Evolutionary conservation across 768 basidiomycete species (phyloP).

Genomic region (Xerocomellus amylosporus): DNA sequence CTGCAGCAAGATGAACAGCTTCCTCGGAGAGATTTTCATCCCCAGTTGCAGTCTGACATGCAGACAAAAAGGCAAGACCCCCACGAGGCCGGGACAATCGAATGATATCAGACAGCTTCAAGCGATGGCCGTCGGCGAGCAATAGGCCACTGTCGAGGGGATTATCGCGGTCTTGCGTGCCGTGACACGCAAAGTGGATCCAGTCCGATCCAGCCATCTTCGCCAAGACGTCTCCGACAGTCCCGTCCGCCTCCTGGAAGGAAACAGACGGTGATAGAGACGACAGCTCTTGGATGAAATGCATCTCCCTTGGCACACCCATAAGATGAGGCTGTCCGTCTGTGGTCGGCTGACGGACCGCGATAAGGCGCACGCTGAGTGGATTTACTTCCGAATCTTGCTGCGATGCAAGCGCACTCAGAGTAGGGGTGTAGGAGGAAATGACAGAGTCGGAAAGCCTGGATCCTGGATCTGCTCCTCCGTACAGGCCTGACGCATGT

Average conservation of each 20-base stretch:
- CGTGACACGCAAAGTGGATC: no score
- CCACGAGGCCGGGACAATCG: slow-evolving; percentile 5
- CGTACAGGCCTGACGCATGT: background rate
- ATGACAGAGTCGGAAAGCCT: background rate
- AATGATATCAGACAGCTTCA: background rate
- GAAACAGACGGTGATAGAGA: no score
- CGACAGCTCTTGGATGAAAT: no score
- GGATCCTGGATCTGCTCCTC: background rate
- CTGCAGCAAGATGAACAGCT: no score
- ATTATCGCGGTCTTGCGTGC: slow-evolving; percentile 13
- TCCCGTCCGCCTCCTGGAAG: no score
- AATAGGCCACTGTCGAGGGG: slow-evolving; percentile 22
- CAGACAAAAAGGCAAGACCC: slow-evolving; percentile 25
- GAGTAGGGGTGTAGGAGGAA: slow-evolving; percentile 29
- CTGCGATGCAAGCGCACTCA: slow-evolving; percentile 14
- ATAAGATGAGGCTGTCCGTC: no score
- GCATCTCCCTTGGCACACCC: no score
- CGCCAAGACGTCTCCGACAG: no score
- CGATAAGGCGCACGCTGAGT: no score
- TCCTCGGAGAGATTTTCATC: background rate
- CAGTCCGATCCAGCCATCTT: no score
- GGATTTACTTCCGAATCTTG: no score
- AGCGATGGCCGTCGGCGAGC: slow-evolving; percentile 1
- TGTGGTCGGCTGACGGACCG: no score
- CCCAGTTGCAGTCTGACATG: background rate